Percentiles rank a stretch among this genome's conserved stretches.
phyloP scores from a whole-genome alignment of 345 rosid genomes.

The Eucalyptus microcorys region DNA sequence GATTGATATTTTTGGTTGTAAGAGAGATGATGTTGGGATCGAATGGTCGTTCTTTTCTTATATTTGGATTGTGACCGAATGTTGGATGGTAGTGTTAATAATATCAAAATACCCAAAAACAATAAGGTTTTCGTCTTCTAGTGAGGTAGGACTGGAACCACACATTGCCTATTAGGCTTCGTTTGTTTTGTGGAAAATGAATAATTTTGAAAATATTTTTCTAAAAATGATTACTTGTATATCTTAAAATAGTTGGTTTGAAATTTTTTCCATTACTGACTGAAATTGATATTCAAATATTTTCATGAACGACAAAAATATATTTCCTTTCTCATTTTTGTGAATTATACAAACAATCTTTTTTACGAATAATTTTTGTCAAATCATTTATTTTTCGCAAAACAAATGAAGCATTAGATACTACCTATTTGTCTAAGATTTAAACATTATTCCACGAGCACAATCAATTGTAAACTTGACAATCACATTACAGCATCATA shows the following conservation, averaged over 20 bases:
- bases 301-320: background rate
- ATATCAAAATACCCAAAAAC: background rate
- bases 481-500: background rate
- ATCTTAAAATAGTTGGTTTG: background rate
- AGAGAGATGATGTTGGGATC: background rate
- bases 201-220: background rate
- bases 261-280: fast-evolving
- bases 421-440: background rate
- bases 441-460: background rate
- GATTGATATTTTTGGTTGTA: background rate
- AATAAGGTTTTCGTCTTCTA: background rate
- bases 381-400: background rate
- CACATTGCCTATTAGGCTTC: fast-evolving
- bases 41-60: background rate
- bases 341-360: background rate
- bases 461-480: background rate
- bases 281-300: fast-evolving
- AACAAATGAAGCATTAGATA: background rate
- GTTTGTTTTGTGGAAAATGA: fast-evolving
- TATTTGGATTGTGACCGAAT: background rate
- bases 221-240: background rate
- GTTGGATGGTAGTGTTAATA: background rate
- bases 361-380: background rate
- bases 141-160: fast-evolving
- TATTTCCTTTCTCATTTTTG: background rate